Evolutionary conservation across 148 eudicot genomes (phyloP).

Genomic region (Rhododendron williamsianum): DNA sequence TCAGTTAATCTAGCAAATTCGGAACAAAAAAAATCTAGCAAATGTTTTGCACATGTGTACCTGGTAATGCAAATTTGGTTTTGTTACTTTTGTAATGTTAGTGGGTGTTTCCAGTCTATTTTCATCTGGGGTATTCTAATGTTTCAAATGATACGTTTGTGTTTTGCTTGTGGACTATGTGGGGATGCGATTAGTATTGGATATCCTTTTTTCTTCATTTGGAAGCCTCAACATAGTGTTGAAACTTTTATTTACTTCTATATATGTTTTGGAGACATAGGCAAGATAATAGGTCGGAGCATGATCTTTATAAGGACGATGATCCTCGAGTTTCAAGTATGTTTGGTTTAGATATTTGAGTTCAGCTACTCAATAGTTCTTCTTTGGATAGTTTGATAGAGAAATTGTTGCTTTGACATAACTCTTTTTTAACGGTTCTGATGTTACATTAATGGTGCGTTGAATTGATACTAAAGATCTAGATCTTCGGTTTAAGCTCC

Average conservation of each 20-base stretch:
- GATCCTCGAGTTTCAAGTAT: conserved; percentile 54
- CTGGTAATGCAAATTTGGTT: background rate
- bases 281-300: conserved; percentile 90
- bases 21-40: background rate
- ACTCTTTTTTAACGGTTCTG: background rate
- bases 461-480: conserved; percentile 51
- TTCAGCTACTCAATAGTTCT: background rate
- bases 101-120: background rate
- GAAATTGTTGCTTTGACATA: background rate
- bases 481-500: conserved; percentile 74
- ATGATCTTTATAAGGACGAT: conserved; percentile 61
- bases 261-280: conserved; percentile 55
- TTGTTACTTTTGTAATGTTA: background rate
- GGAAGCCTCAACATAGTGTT: no score
- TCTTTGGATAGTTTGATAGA: background rate
- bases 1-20: no score
- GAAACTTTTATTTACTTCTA: background rate
- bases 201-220: background rate
- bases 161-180: background rate
- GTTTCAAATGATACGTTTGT: background rate
- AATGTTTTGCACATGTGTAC: background rate
- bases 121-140: background rate
- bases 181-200: background rate
- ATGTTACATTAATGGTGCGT: conserved; percentile 27
- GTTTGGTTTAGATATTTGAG: background rate